Evolutionary conservation across 495 filamentous ascomycete species (phyloP).

Genomic region (Aspergillus nanangensis): DNA sequence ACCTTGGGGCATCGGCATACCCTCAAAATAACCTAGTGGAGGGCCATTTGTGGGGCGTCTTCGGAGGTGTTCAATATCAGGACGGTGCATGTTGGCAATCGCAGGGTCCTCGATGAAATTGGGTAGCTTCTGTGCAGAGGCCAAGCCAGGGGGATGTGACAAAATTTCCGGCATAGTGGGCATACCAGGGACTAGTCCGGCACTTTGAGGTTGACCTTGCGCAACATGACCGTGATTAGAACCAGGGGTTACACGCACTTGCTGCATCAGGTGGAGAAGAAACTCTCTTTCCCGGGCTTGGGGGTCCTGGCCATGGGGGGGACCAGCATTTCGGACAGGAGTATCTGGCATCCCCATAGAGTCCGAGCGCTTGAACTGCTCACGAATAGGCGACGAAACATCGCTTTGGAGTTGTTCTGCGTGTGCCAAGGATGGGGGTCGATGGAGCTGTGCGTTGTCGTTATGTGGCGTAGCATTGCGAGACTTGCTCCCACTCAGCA

Average conservation of each 20-base stretch:
- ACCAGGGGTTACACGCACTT: slow-evolving; percentile 33
- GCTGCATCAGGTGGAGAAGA: slow-evolving; percentile 51
- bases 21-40: slow-evolving; percentile 44
- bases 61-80: slow-evolving; percentile 39
- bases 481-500: slow-evolving; percentile 59
- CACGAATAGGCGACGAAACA: slow-evolving; percentile 34
- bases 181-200: slow-evolving; percentile 33
- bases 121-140: slow-evolving; percentile 33
- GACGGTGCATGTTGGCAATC: slow-evolving; percentile 44
- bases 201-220: slow-evolving; percentile 30
- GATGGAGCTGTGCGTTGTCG: slow-evolving; percentile 23
- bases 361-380: slow-evolving; percentile 27
- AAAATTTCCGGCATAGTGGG: slow-evolving; percentile 41
- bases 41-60: slow-evolving; percentile 36
- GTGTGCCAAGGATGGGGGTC: slow-evolving; percentile 24
- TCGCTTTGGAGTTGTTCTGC: slow-evolving; percentile 28
- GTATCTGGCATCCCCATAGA: slow-evolving; percentile 20
- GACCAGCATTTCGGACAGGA: slow-evolving; percentile 12
- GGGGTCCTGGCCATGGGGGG: slow-evolving; percentile 24
- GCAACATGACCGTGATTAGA: slow-evolving; percentile 17
- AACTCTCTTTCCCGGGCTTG: slow-evolving; percentile 44
- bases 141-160: slow-evolving; percentile 40
- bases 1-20: slow-evolving; percentile 34
- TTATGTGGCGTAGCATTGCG: slow-evolving; percentile 39
- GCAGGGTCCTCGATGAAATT: slow-evolving; percentile 44